Conservation (phyloP, 2,329 filamentous ascomycete genomes). For the Tolypocladium album region DNA sequence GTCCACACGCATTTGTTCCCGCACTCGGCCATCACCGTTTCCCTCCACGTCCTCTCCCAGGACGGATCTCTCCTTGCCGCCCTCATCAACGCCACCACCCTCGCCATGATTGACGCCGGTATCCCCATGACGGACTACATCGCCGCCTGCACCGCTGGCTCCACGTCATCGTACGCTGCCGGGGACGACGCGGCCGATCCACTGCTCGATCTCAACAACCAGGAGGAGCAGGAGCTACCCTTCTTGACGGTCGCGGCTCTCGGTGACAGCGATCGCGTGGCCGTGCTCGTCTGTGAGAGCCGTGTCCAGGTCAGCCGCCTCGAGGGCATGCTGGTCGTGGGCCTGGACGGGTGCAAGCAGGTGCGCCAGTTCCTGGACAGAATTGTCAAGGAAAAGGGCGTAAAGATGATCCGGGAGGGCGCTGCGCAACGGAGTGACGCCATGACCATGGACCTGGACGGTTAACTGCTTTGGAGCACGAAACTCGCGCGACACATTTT, state of each 20-base stretch:
- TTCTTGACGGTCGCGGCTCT: constrained; percentile 78
- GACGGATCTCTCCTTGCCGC: constrained; percentile 86
- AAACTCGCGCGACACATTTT: not conserved
- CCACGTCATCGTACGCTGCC: constrained; percentile 54
- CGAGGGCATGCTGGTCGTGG: constrained; percentile 88
- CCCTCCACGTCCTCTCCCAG: constrained; percentile 77
- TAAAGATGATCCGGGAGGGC: constrained; percentile 49
- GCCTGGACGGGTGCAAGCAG: constrained; percentile 83
- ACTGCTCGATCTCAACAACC: constrained; percentile 65
- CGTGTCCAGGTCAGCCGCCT: constrained; percentile 71
- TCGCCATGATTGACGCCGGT: constrained; percentile 88
- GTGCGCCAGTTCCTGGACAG: constrained; percentile 71
- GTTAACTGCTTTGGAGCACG: not conserved
- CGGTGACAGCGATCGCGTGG: constrained; percentile 63
- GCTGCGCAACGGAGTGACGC: constrained; percentile 36
- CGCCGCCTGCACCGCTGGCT: constrained; percentile 77
- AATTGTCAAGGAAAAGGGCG: constrained; percentile 63
- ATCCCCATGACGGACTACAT: constrained; percentile 93
- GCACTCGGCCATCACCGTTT: constrained; percentile 72
- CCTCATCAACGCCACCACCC: constrained; percentile 80
- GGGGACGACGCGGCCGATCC: constrained; percentile 65
- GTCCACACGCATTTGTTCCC: constrained; percentile 85
- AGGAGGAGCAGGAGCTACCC: constrained; percentile 81
- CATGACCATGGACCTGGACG: constrained; percentile 41
- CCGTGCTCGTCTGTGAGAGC: constrained; percentile 76